Conservation (phyloP, 257 asterid species). For the Ilex aquifolium region DNA sequence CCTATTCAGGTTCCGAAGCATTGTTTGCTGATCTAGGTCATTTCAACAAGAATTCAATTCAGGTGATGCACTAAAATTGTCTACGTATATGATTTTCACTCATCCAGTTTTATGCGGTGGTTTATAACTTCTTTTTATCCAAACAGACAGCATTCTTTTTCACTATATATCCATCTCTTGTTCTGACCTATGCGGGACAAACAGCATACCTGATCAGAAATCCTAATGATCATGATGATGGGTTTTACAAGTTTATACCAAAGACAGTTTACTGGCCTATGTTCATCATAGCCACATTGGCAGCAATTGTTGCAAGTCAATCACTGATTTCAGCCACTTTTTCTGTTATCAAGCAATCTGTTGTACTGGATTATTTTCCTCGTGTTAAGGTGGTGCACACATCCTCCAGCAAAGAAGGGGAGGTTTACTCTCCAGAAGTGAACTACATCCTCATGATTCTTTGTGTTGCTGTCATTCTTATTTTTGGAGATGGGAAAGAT, state of each 20-base stretch:
- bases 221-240: constrained; percentile 29
- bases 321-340: constrained; percentile 35
- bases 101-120: not conserved
- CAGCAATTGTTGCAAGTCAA: constrained; percentile 38
- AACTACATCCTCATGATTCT: constrained; percentile 29
- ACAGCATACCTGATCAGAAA: constrained; percentile 34
- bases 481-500: constrained; percentile 35
- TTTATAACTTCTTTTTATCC: not conserved
- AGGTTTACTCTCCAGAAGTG: constrained; percentile 31
- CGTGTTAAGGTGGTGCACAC: constrained; percentile 36
- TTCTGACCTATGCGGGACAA: constrained; percentile 34
- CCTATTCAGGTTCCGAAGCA: constrained; percentile 31
- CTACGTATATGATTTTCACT: not conserved
- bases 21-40: constrained; percentile 42
- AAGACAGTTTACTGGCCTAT: constrained; percentile 34
- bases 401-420: constrained; percentile 29
- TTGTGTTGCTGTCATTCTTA: constrained; percentile 32
- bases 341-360: constrained; percentile 33
- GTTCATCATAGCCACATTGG: constrained; percentile 27
- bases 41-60: constrained; percentile 28
- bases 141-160: constrained; percentile 26
- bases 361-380: constrained; percentile 33
- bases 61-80: constrained; percentile 13
- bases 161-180: constrained; percentile 29
- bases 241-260: constrained; percentile 33